A percentile compares a stretch with the other conserved stretches of the same genome.
Conservation (phyloP, 495 filamentous ascomycete genomes). For the Tuber aestivum region DNA sequence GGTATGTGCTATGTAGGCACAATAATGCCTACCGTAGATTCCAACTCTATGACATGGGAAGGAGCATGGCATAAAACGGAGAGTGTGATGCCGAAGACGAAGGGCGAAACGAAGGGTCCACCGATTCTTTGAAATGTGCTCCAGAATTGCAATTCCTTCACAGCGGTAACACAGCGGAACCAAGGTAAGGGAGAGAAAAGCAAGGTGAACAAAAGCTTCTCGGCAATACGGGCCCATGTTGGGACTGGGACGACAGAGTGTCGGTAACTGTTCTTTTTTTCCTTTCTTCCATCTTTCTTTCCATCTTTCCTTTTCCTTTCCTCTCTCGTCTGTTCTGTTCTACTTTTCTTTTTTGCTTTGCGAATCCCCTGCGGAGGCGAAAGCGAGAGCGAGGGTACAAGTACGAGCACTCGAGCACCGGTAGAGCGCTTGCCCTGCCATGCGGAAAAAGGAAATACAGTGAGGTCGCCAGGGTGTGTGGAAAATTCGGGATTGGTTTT, state of each 20-base stretch:
- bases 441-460: slow-evolving; percentile 11
- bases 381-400: not conserved
- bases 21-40: not conserved
- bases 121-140: not conserved
- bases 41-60: not conserved
- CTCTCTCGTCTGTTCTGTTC: not conserved
- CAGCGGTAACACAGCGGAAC: not conserved
- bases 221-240: slow-evolving; percentile 30
- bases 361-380: slow-evolving; percentile 24
- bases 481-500: slow-evolving; percentile 36
- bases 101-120: not conserved
- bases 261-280: slow-evolving; percentile 7
- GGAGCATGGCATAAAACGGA: not conserved
- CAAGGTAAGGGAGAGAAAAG: slow-evolving; percentile 18
- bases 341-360: slow-evolving; percentile 5
- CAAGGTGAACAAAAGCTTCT: slow-evolving; percentile 16
- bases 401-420: too few species aligned
- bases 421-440: slow-evolving; percentile 12
- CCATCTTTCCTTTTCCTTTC: not conserved
- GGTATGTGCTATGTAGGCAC: not conserved
- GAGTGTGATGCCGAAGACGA: not conserved
- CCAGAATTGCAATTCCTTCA: not conserved
- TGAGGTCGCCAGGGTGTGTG: slow-evolving; percentile 16
- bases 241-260: slow-evolving; percentile 7
- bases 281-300: slow-evolving; percentile 2